Evolutionary conservation across 495 filamentous ascomycete species (phyloP).

Genomic region (Apiosordaria backusii): DNA sequence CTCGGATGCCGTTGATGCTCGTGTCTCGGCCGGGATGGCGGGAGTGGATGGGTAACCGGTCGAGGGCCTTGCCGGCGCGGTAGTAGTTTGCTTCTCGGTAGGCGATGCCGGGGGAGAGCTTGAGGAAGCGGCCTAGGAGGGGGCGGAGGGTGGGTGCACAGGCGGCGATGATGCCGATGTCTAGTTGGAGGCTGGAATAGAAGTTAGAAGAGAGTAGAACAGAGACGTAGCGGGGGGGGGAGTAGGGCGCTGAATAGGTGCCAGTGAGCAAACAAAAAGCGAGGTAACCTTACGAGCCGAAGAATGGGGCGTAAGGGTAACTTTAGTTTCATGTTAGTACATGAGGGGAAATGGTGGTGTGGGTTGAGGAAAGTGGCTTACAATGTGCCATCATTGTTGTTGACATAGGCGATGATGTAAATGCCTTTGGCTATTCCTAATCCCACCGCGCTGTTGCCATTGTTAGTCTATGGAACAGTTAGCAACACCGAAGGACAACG

Average conservation of each 20-base stretch:
- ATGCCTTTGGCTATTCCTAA: conserved; percentile 32
- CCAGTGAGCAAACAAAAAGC: neutral
- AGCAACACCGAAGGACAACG: conserved; percentile 4
- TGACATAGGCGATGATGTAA: conserved; percentile 29
- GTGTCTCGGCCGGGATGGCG: neutral
- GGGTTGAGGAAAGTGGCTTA: conserved; percentile 11
- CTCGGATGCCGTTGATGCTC: neutral
- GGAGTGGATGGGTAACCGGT: conserved; percentile 15
- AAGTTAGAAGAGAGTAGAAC: conserved; percentile 15
- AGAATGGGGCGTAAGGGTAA: conserved; percentile 26
- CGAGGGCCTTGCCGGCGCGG: conserved; percentile 29
- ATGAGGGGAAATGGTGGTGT: too few relatives aligned
- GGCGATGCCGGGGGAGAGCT: conserved; percentile 17
- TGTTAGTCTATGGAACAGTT: neutral
- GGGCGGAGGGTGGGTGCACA: conserved; percentile 45
- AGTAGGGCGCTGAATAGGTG: too few relatives aligned
- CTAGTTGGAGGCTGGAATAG: conserved; percentile 42
- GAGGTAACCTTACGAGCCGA: conserved; percentile 29
- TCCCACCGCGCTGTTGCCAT: conserved; percentile 21
- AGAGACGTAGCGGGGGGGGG: too few relatives aligned
- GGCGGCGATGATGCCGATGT: conserved; percentile 45
- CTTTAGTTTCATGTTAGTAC: conserved; percentile 5
- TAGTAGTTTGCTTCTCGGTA: conserved; percentile 31
- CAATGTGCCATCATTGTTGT: conserved; percentile 29
- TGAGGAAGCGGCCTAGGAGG: conserved; percentile 34